Conservation (phyloP, 2,329 filamentous ascomycete genomes). For the Atkinsonella texensis region DNA sequence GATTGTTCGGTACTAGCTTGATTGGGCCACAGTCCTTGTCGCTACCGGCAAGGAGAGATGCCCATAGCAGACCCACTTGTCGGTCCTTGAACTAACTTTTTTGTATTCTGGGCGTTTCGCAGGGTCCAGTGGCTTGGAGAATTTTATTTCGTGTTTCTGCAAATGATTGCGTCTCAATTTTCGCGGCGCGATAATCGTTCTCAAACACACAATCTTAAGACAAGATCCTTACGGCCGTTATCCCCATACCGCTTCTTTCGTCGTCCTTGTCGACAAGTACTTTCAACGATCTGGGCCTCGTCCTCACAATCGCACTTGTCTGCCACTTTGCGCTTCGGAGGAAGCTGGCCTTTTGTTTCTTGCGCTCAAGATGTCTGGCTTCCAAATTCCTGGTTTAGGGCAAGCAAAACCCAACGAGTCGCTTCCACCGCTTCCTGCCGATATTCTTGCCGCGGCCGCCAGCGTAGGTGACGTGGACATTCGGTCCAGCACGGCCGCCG, state of each 20-base stretch:
- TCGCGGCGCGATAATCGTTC: background rate
- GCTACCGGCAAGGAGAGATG: too few species aligned
- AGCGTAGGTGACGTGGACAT: constrained; percentile 11
- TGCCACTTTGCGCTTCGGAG: background rate
- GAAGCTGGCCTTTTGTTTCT: background rate
- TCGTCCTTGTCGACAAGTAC: background rate
- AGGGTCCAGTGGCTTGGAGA: background rate
- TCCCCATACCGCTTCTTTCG: background rate
- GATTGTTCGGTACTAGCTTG: too few species aligned
- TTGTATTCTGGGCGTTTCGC: background rate
- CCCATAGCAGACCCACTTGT: background rate
- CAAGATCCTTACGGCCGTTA: background rate
- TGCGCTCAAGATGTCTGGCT: constrained; percentile 24
- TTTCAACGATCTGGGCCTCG: background rate
- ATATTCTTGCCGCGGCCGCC: constrained; percentile 19
- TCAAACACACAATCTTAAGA: too few species aligned
- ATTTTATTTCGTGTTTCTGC: background rate
- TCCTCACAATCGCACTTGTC: background rate
- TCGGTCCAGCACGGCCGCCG: background rate
- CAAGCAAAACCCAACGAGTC: constrained; percentile 31
- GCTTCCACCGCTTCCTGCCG: constrained; percentile 25
- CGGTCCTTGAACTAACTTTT: background rate
- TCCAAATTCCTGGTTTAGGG: constrained; percentile 31
- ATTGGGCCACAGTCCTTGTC: too few species aligned
- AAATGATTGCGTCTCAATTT: background rate